These are phyloP conservation scores for Aristolochia californica DNA, from an alignment of 164 flowering plant species.

Conservation along the genomic window DNA sequence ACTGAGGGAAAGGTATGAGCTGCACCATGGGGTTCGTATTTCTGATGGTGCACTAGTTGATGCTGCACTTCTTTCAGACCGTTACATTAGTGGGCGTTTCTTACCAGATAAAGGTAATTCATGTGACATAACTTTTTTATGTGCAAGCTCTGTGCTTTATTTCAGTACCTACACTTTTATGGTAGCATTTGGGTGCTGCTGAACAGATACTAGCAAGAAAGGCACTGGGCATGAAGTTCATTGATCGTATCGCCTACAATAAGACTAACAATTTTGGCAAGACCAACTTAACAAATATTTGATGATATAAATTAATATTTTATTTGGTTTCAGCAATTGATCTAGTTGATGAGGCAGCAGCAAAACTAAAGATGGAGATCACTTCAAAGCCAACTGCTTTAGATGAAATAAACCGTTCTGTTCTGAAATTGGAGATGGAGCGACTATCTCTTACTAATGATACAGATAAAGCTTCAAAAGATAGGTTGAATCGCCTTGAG, in stretches of 20 bases:
- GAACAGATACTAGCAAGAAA: too few relatives aligned
- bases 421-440: slow-evolving; percentile 88
- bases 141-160: neutral
- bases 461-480: slow-evolving; percentile 81
- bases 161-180: neutral
- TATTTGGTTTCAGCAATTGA: slow-evolving; percentile 65
- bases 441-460: slow-evolving; percentile 79
- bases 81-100: slow-evolving; percentile 87
- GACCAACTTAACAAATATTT: too few relatives aligned
- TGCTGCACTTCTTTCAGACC: slow-evolving; percentile 88
- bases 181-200: too few relatives aligned
- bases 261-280: too few relatives aligned
- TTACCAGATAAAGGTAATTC: slow-evolving; percentile 89
- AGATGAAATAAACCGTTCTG: slow-evolving; percentile 80
- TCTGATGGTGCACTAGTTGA: slow-evolving; percentile 91
- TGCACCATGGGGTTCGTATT: slow-evolving; percentile 88
- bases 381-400: slow-evolving; percentile 91
- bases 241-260: too few relatives aligned
- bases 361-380: slow-evolving; percentile 92
- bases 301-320: too few relatives aligned
- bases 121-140: neutral
- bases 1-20: slow-evolving; percentile 81
- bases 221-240: too few relatives aligned
- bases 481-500: slow-evolving; percentile 73
- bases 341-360: slow-evolving; percentile 95